Evolutionary conservation across 2,329 filamentous ascomycete genomes (phyloP).

Genomic region (Penicillium expansum): DNA sequence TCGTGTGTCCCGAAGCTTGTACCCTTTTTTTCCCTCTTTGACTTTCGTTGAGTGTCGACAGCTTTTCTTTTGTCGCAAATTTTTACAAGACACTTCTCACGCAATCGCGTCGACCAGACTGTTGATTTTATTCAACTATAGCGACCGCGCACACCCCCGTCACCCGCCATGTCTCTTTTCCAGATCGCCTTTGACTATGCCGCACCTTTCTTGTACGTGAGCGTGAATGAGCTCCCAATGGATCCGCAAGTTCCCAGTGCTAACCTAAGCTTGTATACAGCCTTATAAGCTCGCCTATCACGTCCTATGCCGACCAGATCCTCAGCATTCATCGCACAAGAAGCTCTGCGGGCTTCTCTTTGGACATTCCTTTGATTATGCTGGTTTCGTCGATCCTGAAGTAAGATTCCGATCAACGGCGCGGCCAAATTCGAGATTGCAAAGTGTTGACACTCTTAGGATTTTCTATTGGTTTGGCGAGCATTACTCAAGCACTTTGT

Average conservation of each 20-base stretch:
- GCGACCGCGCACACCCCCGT: slow-evolving; percentile 5
- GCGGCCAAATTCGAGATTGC: neutral
- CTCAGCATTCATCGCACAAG: slow-evolving; percentile 60
- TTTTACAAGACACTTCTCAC: neutral
- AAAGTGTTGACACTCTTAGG: slow-evolving; percentile 35
- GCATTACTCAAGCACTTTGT: slow-evolving; percentile 57
- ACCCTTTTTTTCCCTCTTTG: neutral
- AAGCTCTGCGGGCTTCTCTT: slow-evolving; percentile 62
- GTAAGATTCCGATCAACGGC: slow-evolving; percentile 34
- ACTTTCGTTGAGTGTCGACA: neutral
- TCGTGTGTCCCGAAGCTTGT: neutral
- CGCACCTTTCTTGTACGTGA: slow-evolving; percentile 50
- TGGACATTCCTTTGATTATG: slow-evolving; percentile 68
- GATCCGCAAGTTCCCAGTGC: neutral
- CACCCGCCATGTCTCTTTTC: slow-evolving; percentile 38
- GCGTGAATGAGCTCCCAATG: neutral
- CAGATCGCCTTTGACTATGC: slow-evolving; percentile 45
- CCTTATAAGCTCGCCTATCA: slow-evolving; percentile 61
- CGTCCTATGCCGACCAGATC: slow-evolving; percentile 66
- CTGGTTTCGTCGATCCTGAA: slow-evolving; percentile 63
- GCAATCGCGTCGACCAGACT: neutral
- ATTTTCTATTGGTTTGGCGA: slow-evolving; percentile 66
- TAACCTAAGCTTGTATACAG: slow-evolving; percentile 32
- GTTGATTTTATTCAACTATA: neutral
- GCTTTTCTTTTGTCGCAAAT: neutral